phyloP scores from a whole-genome alignment of 495 filamentous ascomycete genomes.

The Entonaema liquescens region DNA sequence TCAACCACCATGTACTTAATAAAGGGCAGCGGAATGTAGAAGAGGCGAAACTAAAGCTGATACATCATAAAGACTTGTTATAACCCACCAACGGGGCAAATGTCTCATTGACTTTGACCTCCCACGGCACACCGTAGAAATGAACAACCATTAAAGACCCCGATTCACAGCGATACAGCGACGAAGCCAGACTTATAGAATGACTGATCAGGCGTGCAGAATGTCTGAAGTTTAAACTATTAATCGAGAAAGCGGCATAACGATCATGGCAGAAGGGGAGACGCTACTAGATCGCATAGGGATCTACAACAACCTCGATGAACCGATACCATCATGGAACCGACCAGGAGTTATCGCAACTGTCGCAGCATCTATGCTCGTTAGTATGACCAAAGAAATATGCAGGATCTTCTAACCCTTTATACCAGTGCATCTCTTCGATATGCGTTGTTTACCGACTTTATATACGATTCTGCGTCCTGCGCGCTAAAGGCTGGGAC shows the following conservation, averaged over 20 bases:
- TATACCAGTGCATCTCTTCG: conserved; percentile 41
- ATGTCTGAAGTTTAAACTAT: not conserved
- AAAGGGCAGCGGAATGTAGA: not conserved
- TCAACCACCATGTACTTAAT: not conserved
- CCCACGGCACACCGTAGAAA: not conserved
- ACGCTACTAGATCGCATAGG: conserved; percentile 21
- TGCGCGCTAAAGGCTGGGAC: conserved; percentile 42
- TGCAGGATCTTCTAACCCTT: conserved; percentile 2
- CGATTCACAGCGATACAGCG: not conserved
- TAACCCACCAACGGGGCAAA: not conserved
- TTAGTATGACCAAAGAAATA: not conserved
- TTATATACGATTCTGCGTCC: conserved; percentile 41
- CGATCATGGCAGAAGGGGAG: conserved; percentile 18
- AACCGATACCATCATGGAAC: conserved; percentile 43
- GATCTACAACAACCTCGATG: conserved; percentile 43
- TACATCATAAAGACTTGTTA: not conserved
- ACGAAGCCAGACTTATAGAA: not conserved
- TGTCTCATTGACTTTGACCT: not conserved
- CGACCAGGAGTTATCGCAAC: conserved; percentile 14
- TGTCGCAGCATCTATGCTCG: conserved; percentile 22
- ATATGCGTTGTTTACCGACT: conserved; percentile 44
- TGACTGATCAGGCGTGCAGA: not conserved
- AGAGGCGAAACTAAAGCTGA: not conserved
- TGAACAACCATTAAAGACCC: not conserved
- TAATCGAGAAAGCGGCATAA: not conserved